Conservation (phyloP, 169 alveolate genomes). For the Eimeria praecox region DNA sequence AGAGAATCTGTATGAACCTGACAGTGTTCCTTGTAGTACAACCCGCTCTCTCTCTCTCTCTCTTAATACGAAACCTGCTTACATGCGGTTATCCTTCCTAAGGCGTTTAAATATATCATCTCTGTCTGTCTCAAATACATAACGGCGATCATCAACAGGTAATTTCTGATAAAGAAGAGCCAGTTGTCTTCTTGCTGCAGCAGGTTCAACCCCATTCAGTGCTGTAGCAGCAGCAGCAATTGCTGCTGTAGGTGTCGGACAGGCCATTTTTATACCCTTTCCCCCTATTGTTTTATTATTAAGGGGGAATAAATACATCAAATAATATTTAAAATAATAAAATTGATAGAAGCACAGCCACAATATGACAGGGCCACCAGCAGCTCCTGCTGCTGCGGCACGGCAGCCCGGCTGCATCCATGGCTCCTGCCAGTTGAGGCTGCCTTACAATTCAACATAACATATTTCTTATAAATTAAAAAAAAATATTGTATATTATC, state of each 20-base stretch:
- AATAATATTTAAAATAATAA: neutral
- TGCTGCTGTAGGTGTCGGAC: conserved; percentile 51
- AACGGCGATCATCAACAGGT: conserved; percentile 77
- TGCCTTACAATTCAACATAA: no score
- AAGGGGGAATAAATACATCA: conserved; percentile 1
- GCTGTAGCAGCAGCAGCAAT: conserved; percentile 64
- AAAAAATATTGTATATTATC: no score
- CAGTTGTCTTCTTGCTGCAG: conserved; percentile 57
- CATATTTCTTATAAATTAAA: no score
- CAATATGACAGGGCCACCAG: neutral
- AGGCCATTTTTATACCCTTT: neutral
- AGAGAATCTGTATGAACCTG: no score
- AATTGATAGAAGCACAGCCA: neutral
- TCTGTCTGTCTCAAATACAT: conserved; percentile 71
- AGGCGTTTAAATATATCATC: conserved; percentile 77
- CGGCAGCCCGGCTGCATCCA: conserved; percentile 31
- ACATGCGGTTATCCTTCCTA: conserved; percentile 73
- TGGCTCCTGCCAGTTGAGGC: conserved; percentile 17
- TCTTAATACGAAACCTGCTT: no score
- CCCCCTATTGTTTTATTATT: neutral
- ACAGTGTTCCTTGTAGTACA: no score
- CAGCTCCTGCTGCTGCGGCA: conserved; percentile 15
- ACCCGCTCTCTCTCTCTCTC: no score
- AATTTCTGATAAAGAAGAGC: conserved; percentile 65
- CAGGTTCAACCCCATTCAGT: conserved; percentile 54